These are phyloP conservation scores for Candida boleticola DNA, from an alignment of 805 yeast genomes.

Conservation along the genomic window DNA sequence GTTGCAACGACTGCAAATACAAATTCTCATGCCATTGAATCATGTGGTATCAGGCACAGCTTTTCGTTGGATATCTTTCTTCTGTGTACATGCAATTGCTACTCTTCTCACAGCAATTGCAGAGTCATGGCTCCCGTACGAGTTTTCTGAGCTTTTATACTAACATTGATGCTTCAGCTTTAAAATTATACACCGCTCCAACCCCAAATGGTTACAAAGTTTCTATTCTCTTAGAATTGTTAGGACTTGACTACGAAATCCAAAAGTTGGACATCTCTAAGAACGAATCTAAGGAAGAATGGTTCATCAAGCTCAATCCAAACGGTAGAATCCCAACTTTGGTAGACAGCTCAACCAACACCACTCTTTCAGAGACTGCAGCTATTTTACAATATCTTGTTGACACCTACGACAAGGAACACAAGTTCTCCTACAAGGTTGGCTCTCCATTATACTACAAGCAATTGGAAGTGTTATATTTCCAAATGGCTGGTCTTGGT, in stretches of 20 bases:
- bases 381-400: slow-evolving; percentile 60
- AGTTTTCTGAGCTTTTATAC: no score
- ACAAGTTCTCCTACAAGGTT: slow-evolving; percentile 40
- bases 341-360: slow-evolving; percentile 40
- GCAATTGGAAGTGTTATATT: slow-evolving; percentile 51
- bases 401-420: slow-evolving; percentile 57
- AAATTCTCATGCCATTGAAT: no score
- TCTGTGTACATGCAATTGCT: no score
- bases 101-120: no score
- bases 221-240: slow-evolving; percentile 38
- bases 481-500: slow-evolving; percentile 59
- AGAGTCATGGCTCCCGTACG: no score
- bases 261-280: slow-evolving; percentile 39
- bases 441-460: slow-evolving; percentile 47
- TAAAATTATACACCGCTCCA: slow-evolving; percentile 16
- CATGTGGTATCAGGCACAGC: no score
- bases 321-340: slow-evolving; percentile 65
- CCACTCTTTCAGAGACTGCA: slow-evolving; percentile 55
- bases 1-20: no score
- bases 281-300: slow-evolving; percentile 51
- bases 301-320: slow-evolving; percentile 57
- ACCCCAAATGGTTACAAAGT: slow-evolving; percentile 50
- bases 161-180: no score
- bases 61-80: no score
- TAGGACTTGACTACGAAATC: slow-evolving; percentile 41